Evolutionary conservation across 2,329 filamentous ascomycete species (phyloP), one percentile per base, ranked within the genome.

Genomic region (Sphaerulina populicola): DNA sequence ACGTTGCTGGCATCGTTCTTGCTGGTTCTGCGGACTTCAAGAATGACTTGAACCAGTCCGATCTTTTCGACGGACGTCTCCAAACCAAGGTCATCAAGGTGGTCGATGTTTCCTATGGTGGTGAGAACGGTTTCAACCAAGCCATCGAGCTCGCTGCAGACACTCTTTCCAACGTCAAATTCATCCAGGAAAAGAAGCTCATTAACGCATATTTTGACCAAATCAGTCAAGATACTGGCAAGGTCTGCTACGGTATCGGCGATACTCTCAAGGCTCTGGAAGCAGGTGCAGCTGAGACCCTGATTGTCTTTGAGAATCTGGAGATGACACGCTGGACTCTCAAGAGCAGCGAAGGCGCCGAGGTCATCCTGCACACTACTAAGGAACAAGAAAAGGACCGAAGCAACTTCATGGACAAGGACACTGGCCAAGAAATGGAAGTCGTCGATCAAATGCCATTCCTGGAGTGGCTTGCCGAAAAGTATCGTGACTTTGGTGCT

Each of bases 121-220:
- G 93, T 62, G 94, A 98, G 75, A 97, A 97, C 77, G 93, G 93
- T 42, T 98, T 98, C 80, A 98, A 98, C 77, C 94, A 98, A 75
- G 93, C 93, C 54, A 98, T 98, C 59, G 93, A 98, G 69, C 73
- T 98, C 64, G 85, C 93, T 23, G 81, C 89, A 6, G 94, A 98
- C 77, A 98, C 93, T 6, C 80, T 98, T 43, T 87, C 90, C 72
- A 98, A 97, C 69, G 93, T 98, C 80, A 98, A 98, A 75, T 98
- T 98, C 71, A 96, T 98, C 70, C 93, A 98, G 74, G 93, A 98
- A 80, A 98, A 98, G 85, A 98, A 96, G 77, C 82, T 98, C 57
- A 98, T 98, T 67, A 91, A 91, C 70, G 89, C 87, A 69, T 98
- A 98, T 78, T 98, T 98, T 65, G 90, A 98, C 70, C 91, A 98